Base-by-base conservation (phyloP, 148 eudicot genomes). In the Oxyria digyna region DNA sequence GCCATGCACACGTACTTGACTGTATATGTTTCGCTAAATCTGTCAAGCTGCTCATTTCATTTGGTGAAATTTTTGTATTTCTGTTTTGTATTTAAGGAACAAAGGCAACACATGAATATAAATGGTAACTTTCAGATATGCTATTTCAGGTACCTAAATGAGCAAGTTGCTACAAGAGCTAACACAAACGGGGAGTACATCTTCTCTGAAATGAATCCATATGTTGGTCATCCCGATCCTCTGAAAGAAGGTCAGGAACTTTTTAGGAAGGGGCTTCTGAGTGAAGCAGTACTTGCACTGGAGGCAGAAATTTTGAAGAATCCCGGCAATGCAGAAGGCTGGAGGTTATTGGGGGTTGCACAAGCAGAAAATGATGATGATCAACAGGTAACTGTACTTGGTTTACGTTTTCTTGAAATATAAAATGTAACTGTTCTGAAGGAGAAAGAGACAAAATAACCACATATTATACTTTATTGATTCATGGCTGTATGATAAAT, bases 331-430 rank as follows among this genome's bases (percentile, higher is more conserved):
- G 84, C 99, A 42, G 99, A 94, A 82, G 97, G 97, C 42, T 94
- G 99, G 98, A 86, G 97, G 80, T 81, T 94, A 77, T 85, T 94
- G 76, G 99, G 98, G 57, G 78, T 91, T 74, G 91, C 97, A 54
- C 90, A 94, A 84, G 99, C 99, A 21, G 99, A 94, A 79, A 94
- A 94, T 83, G 99, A 94, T 71, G 99, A 94, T 76, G 97, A 94
- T 78, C 97, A 94, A 75, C 99, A 94, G 96, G 99, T 94, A 62
- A 45, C 71, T 55, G 21, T 52, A 54, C 70, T 49, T 42, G 50
- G 41, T 23, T 69, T 46, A 65, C 18, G n/a, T 18, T 9, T 6
- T 59, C 29, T 59, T 59, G 37, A 31, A 13, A 29, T 13, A 20
- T 31, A 13, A 12, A 27, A 26, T 57, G 64, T 8, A 4, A 12